These are phyloP conservation scores for Kalmusia sp. DNA, from an alignment of 2,329 filamentous ascomycete species.

Conservation along the genomic window DNA sequence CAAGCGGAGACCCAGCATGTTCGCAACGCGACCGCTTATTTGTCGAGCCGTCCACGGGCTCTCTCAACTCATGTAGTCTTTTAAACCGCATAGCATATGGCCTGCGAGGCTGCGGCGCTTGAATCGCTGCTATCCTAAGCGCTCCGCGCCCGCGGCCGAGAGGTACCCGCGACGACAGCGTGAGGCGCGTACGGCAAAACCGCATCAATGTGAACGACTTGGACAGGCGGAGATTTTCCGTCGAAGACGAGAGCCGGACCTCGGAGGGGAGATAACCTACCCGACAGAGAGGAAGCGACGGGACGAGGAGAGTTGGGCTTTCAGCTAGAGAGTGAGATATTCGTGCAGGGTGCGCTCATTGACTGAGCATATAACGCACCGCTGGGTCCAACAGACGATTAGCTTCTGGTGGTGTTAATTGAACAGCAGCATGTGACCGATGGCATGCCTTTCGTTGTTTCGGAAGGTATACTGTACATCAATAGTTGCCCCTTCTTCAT, in stretches of 20 bases:
- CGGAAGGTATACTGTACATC: constrained; percentile 2
- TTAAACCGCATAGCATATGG: constrained; percentile 1
- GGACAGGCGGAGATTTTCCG: background rate
- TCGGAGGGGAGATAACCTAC: background rate
- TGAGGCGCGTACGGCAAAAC: constrained; percentile 1
- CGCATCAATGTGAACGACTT: background rate
- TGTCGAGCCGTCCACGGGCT: background rate
- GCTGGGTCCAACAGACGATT: background rate
- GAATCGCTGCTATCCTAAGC: background rate
- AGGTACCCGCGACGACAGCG: background rate
- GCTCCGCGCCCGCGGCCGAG: constrained; percentile 4
- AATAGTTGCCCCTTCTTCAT: background rate
- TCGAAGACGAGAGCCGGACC: background rate
- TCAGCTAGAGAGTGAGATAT: background rate
- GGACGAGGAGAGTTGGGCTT: background rate
- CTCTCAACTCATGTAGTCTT: background rate
- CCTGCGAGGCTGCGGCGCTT: background rate
- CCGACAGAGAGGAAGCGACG: background rate
- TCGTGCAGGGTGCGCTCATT: background rate
- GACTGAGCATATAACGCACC: background rate
- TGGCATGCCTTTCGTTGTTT: background rate
- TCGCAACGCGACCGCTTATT: background rate
- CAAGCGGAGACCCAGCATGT: background rate
- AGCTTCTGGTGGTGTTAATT: background rate
- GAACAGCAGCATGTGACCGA: background rate